Base-by-base conservation (phyloP, 345 rosid genomes). In the Psidium friedrichsthalianum region DNA sequence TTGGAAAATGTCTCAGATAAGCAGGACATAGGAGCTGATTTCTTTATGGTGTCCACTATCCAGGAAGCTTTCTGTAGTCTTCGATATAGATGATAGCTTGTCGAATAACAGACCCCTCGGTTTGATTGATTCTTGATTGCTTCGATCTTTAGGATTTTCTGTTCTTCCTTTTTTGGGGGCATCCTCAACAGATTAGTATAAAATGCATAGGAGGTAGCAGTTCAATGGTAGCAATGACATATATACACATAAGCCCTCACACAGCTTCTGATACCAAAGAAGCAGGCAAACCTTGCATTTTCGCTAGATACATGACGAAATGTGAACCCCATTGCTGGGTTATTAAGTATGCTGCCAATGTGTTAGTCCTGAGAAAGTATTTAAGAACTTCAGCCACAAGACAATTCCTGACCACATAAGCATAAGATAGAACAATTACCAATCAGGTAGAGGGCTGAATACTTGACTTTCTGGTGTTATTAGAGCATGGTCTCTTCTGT, bases 301-400 rank as follows among this genome's bases (percentile, higher is more conserved):
- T 95, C 27, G 98, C 98, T 22, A 96, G 88, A 92, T 92, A 94
- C 98, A 97, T 95, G 87, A 91, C 96, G 85, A 97, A 97, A 89
- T 97, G 98, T 58, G 99, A 93, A 69, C 98, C 98, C 99, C 91
- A 92, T 93, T 55, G 95, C 96, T 1, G 99, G 98, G 99, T 94
- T 88, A 97, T 88, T 88, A 97, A 85, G 87, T 92, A 95, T 18
- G 98, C 98, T 25, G 95, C 99, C 88, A 95, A 82, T 76, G 99
- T 91, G 87, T 94, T 93, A 55, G 82, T 91, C 99, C 98, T 97
- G 90, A 82, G 56, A 91, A 87, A 88, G 88, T 78, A 84, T 82
- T 78, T 27, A 74, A 86, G 87, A 86, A 85, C 83, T 86, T 84
- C 53, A 82, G 74, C 53, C 74, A 44, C 85, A 86, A 86, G 58